Evolutionary conservation across 2,329 filamentous ascomycete species (phyloP).

Genomic region (Trichoderma aggressivum): DNA sequence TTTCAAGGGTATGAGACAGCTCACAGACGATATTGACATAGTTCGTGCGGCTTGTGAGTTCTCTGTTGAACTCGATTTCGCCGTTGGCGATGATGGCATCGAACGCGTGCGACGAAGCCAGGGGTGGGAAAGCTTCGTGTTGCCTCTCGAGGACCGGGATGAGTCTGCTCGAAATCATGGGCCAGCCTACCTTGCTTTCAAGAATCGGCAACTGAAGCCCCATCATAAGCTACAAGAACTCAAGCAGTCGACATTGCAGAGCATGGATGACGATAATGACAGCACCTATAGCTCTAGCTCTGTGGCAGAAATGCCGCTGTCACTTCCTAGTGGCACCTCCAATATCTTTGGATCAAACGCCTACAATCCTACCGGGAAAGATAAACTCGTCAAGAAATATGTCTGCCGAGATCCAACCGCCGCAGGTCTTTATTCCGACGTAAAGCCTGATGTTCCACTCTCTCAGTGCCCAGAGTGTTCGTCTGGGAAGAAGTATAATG

Average conservation of each 20-base stretch:
- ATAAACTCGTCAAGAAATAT: not conserved
- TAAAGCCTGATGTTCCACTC: not conserved
- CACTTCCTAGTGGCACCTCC: too few relatives aligned
- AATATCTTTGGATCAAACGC: too few relatives aligned
- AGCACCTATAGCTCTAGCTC: too few relatives aligned
- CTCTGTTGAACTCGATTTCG: slow-evolving; percentile 70
- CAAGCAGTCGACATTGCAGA: not conserved
- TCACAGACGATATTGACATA: slow-evolving; percentile 60
- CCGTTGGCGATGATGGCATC: slow-evolving; percentile 69
- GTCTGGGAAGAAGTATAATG: not conserved
- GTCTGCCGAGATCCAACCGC: not conserved
- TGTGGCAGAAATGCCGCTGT: too few relatives aligned
- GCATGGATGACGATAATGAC: not conserved
- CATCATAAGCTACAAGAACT: not conserved
- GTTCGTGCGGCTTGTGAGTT: slow-evolving; percentile 72
- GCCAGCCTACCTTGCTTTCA: slow-evolving; percentile 41
- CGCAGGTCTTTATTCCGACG: not conserved
- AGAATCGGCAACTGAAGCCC: slow-evolving; percentile 27
- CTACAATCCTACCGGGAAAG: too few relatives aligned
- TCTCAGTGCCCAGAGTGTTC: not conserved
- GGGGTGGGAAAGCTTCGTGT: slow-evolving; percentile 77
- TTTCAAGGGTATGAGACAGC: slow-evolving; percentile 67
- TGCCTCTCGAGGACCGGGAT: slow-evolving; percentile 68
- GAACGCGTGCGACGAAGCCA: slow-evolving; percentile 74
- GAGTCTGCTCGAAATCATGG: slow-evolving; percentile 73